Evolutionary conservation across 176 grass and related monocot genomes (phyloP).

Genomic region (Aegilops longissima): DNA sequence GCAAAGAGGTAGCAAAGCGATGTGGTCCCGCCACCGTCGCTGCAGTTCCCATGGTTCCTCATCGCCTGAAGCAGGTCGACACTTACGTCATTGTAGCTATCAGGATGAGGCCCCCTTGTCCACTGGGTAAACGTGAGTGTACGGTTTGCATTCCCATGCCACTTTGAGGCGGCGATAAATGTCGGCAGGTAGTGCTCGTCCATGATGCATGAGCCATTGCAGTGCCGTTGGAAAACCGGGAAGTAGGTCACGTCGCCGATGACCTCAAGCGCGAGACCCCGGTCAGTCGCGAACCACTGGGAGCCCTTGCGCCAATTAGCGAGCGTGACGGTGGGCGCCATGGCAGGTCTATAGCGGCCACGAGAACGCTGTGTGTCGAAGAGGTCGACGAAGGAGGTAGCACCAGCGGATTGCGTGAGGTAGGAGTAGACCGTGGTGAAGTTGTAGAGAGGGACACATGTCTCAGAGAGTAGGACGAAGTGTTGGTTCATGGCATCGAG

Average conservation of each 20-base stretch:
- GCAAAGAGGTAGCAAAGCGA: background rate
- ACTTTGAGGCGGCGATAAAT: background rate
- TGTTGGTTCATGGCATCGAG: constrained; percentile 52
- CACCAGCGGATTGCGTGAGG: constrained; percentile 10
- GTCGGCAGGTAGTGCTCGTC: background rate
- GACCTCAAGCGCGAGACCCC: constrained; percentile 24
- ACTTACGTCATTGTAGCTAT: background rate
- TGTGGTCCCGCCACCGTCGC: no score
- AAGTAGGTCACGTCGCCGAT: constrained; percentile 37
- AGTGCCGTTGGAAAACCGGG: constrained; percentile 28
- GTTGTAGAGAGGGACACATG: constrained; percentile 44
- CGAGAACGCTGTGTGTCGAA: constrained; percentile 13
- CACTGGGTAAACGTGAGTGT: background rate
- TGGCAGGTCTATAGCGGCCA: constrained; percentile 35
- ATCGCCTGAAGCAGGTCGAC: background rate
- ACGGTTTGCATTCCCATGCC: background rate
- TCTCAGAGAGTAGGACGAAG: constrained; percentile 58
- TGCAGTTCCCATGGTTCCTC: background rate
- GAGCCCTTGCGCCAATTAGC: constrained; percentile 52
- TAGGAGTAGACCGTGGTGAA: constrained; percentile 34
- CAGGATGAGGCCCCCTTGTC: background rate
- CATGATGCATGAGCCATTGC: background rate
- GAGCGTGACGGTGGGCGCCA: background rate
- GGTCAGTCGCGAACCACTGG: constrained; percentile 52
- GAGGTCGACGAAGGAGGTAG: constrained; percentile 30